Conservation (phyloP, 192 early-diverging fungal genomes). For the Coemansia sp. region DNA sequence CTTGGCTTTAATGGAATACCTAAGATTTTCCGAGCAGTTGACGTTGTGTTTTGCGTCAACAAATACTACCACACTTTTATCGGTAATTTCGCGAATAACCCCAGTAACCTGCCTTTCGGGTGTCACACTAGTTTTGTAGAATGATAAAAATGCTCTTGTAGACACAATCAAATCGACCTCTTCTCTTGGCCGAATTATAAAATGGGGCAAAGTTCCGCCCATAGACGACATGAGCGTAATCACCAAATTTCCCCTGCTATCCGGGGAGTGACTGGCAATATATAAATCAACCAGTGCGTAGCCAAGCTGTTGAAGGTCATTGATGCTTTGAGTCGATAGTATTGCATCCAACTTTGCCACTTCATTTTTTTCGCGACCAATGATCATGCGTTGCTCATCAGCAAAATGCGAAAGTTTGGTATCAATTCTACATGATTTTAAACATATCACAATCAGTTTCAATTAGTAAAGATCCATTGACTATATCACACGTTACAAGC, state of each 20-base stretch:
- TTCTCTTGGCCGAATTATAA: constrained; percentile 64
- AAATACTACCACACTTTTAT: not conserved
- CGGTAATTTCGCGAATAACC: not conserved
- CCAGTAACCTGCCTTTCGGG: not conserved
- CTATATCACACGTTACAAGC: no score
- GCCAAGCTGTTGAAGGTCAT: constrained; percentile 29
- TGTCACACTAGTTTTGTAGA: no score
- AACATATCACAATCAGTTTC: not conserved
- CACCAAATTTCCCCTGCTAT: constrained; percentile 63
- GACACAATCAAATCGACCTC: constrained; percentile 57
- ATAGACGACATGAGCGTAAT: constrained; percentile 62
- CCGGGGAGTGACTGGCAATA: constrained; percentile 60
- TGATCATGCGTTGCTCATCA: not conserved
- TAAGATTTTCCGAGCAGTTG: constrained; percentile 15
- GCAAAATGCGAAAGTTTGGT: not conserved
- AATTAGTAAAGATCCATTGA: no score
- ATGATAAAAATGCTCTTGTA: no score
- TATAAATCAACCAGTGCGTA: constrained; percentile 62
- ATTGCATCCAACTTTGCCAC: not conserved
- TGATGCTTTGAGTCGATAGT: not conserved
- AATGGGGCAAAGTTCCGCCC: constrained; percentile 57
- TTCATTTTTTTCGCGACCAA: not conserved
- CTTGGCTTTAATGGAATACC: not conserved
- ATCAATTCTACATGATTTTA: not conserved
- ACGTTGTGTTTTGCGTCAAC: not conserved